phyloP scores from a whole-genome alignment of 371 early-diverging fungal species.

The Lichtheimia hyalospora region DNA sequence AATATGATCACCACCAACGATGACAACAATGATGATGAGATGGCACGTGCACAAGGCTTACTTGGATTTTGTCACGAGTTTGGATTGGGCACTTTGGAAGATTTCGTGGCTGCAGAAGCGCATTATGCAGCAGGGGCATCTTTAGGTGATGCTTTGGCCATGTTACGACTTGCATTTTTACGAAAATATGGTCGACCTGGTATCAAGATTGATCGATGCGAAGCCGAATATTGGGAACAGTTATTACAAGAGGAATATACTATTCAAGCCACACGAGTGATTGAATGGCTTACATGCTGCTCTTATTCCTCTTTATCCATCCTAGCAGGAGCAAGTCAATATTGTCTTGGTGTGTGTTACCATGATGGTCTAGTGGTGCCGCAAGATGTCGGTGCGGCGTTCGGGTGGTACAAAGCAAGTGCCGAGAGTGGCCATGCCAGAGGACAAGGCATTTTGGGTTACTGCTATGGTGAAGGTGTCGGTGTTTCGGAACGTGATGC shows the following conservation, averaged over 20 bases:
- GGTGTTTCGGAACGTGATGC: conserved; percentile 68
- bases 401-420: conserved; percentile 55
- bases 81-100: conserved; percentile 59
- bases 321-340: conserved; percentile 21
- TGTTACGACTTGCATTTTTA: conserved; percentile 65
- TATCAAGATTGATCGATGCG: conserved; percentile 64
- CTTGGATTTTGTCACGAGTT: conserved; percentile 75
- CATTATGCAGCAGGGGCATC: conserved; percentile 32
- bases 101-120: conserved; percentile 53
- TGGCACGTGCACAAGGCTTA: conserved; percentile 47
- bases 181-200: conserved; percentile 72
- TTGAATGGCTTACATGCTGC: conserved; percentile 52
- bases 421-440: conserved; percentile 62
- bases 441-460: conserved; percentile 74
- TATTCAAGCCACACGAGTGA: conserved; percentile 18
- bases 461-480: conserved; percentile 77
- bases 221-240: conserved; percentile 60
- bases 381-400: conserved; percentile 51
- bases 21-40: no score
- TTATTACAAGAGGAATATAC: conserved; percentile 8
- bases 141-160: conserved; percentile 33
- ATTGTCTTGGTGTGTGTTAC: conserved; percentile 70
- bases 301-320: neutral
- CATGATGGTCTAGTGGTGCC: conserved; percentile 63
- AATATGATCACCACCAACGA: conserved; percentile 20